These are phyloP conservation scores for Schizochytrium sp. DNA, from an alignment of 108 stramenopile genomes.

Conservation along the genomic window DNA sequence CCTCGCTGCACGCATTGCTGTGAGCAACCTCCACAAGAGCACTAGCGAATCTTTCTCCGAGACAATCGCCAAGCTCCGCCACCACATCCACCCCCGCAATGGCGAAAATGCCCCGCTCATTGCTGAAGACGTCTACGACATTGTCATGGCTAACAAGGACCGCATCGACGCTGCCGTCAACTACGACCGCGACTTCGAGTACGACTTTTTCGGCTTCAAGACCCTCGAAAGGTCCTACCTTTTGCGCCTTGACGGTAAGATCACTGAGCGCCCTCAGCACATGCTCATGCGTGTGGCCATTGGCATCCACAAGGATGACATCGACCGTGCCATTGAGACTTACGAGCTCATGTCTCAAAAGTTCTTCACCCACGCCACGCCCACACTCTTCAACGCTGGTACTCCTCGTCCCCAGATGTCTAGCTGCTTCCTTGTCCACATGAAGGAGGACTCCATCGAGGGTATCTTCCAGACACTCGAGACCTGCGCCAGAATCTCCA, in stretches of 20 bases:
- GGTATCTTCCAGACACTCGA: conserved; percentile 99
- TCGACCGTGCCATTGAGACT: conserved; percentile 90
- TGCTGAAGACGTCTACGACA: conserved; percentile 81
- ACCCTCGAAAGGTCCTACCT: conserved; percentile 98
- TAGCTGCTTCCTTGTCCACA: conserved; percentile 92
- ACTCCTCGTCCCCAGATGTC: conserved; percentile 97
- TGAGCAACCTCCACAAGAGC: conserved; percentile 97
- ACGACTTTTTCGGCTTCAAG: conserved; percentile 99
- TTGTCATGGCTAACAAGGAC: conserved; percentile 88
- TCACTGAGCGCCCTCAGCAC: conserved; percentile 97
- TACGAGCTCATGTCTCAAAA: conserved; percentile 91
- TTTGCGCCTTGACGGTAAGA: conserved; percentile 87
- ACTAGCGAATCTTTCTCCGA: conserved; percentile 91
- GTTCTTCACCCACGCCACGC: conserved; percentile 99
- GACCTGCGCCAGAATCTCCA: conserved; percentile 97
- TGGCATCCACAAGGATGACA: conserved; percentile 95
- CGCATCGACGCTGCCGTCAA: conserved; percentile 84
- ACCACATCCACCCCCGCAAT: conserved; percentile 79
- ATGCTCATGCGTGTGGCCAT: conserved; percentile 98
- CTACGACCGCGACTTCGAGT: conserved; percentile 93
- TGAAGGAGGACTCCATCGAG: conserved; percentile 97
- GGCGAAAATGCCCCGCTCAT: conserved; percentile 88
- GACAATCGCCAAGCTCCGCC: conserved; percentile 81
- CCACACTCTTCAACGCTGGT: conserved; percentile 98
- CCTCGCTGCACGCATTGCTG: conserved; percentile 96